These are phyloP conservation scores for Phytophthora agathidicida DNA, from an alignment of 352 stramenopile genomes.

Conservation along the genomic window DNA sequence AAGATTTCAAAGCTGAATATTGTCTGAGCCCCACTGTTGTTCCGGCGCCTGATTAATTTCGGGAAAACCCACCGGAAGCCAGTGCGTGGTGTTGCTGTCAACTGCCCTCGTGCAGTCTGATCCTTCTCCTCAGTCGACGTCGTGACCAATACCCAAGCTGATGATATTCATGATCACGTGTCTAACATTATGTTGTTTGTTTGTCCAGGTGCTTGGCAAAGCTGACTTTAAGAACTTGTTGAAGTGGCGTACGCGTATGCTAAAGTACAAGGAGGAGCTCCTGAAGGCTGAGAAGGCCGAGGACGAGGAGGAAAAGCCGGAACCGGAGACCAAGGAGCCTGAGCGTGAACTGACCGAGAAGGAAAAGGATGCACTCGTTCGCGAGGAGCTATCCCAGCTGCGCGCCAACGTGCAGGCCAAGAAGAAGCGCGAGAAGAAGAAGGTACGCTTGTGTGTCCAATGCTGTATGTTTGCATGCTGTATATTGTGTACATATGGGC, in stretches of 20 bases:
- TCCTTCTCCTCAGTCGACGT: slow-evolving; percentile 30
- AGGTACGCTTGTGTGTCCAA: slow-evolving; percentile 56
- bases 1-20: slow-evolving; percentile 81
- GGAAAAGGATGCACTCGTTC: slow-evolving; percentile 83
- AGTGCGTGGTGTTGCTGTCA: slow-evolving; percentile 73
- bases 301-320: slow-evolving; percentile 45
- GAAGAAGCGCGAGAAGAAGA: slow-evolving; percentile 92
- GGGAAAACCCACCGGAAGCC: slow-evolving; percentile 91
- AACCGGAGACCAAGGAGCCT: slow-evolving; percentile 30
- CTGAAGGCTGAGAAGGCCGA: slow-evolving; percentile 62
- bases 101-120: slow-evolving; percentile 80
- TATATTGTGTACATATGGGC: slow-evolving; percentile 43
- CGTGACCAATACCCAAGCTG: neutral
- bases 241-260: slow-evolving; percentile 97
- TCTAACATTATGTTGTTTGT: slow-evolving; percentile 8
- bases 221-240: slow-evolving; percentile 97
- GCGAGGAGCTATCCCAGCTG: slow-evolving; percentile 85
- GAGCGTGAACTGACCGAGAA: slow-evolving; percentile 75
- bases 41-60: slow-evolving; percentile 88
- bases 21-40: slow-evolving; percentile 90
- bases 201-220: slow-evolving; percentile 94
- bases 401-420: slow-evolving; percentile 78
- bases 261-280: slow-evolving; percentile 85
- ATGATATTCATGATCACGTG: neutral
- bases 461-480: slow-evolving; percentile 26